Base-by-base conservation (phyloP, 2,329 filamentous ascomycete species). In the Ustulina deusta region DNA sequence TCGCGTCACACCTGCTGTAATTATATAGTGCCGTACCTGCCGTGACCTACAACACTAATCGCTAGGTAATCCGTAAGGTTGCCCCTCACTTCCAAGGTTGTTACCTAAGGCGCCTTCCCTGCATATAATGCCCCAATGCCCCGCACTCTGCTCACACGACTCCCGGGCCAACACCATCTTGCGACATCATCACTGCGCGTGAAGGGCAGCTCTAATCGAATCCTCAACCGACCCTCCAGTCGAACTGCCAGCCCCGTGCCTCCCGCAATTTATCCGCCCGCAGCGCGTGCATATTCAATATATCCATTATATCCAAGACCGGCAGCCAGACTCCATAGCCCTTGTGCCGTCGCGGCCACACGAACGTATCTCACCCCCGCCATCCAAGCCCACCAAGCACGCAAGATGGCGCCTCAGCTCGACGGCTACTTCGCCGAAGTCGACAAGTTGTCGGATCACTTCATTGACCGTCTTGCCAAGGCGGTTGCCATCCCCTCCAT, bases 401-500 rank as follows among this genome's bases (percentile, higher is more conserved):
- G 83, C 83, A 92, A 89, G 80, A 97, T 97, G 93, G 93, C 93
- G 65, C 93, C 94, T 69, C 89, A 97, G 81, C 89, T 99, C 74
- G 93, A 97, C 81, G 87, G 90, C 71, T 98, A 92, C 86, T 98
- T 97, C 86, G 90, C 93, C 83, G 90, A 97, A 87, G 93, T 97
- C 75, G 94, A 97, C 81, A 83, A 83, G 78, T 86, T 94, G 76
- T 87, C 93, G 58, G 88, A 90, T 73, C 85, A 89, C 78, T 97
- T 97, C 83, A 97, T 97, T 81, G 91, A 97, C 75, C 91, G 95
- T 74, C 89, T 99, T 68, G 88, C 93, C 78, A 90, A 94, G 81
- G 96, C 96, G 62, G 96, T 99, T 68, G 95, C 94, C 60, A 99
- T 99, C 76, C 96, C 96, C 22, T 99, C 96, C 71, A 68, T 99